phyloP scores from a whole-genome alignment of 148 eudicot genomes.

The Mesembryanthemum crystallinum region DNA sequence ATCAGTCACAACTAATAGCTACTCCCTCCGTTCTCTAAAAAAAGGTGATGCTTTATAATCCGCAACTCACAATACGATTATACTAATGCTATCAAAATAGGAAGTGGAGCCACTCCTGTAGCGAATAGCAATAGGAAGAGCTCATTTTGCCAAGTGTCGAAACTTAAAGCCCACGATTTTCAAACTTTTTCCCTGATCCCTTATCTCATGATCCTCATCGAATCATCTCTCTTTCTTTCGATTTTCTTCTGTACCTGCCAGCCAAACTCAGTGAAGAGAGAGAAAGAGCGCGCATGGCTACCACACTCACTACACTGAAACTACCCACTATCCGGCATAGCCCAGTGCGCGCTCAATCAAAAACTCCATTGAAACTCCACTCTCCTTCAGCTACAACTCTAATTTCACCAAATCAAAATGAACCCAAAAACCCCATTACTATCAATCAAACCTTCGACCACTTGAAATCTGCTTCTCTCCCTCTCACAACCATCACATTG shows the following conservation, averaged over 20 bases:
- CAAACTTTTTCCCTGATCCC: not conserved
- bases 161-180: not conserved
- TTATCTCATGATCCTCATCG: constrained; percentile 6
- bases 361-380: constrained; percentile 6
- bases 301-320: constrained; percentile 34
- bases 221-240: not conserved
- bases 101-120: no score
- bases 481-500: constrained; percentile 57
- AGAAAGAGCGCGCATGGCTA: constrained; percentile 22
- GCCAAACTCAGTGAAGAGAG: not conserved
- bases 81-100: no score
- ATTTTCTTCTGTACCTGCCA: not conserved
- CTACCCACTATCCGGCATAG: constrained; percentile 13
- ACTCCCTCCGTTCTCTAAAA: no score
- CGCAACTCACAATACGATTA: no score
- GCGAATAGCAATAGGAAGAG: not conserved
- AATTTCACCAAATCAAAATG: not conserved
- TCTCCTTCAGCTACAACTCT: not conserved
- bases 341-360: constrained; percentile 3
- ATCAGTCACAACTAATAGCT: no score
- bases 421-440: not conserved
- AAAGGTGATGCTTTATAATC: no score
- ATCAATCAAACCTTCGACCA: constrained; percentile 13
- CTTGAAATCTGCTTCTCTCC: constrained; percentile 43
- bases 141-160: constrained; percentile 3